A percentile compares a stretch with the other conserved stretches of the same genome.
These are phyloP conservation scores for Hygrocybe punicea DNA, from an alignment of 768 basidiomycete species.

Conservation along the genomic window DNA sequence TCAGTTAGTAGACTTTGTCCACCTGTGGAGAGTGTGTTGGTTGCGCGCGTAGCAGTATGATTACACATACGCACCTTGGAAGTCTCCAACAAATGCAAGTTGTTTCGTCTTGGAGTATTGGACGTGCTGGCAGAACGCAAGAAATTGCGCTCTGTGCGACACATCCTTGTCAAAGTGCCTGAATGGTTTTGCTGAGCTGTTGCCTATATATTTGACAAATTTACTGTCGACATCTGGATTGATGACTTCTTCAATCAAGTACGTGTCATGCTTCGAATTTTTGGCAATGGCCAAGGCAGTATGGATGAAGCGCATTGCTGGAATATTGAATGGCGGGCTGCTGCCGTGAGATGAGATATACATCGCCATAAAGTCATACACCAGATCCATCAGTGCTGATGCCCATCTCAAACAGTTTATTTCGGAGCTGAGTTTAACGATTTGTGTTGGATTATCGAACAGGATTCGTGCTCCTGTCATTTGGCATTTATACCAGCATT, in stretches of 20 bases:
- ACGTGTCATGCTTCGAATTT: slow-evolving; percentile 6
- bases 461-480: slow-evolving; percentile 4
- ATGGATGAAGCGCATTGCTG: slow-evolving; percentile 17
- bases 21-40: not conserved
- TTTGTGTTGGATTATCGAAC: slow-evolving; percentile 15
- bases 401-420: slow-evolving; percentile 23
- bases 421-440: slow-evolving; percentile 17
- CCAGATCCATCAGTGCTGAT: slow-evolving; percentile 15
- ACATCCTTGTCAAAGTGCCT: not conserved
- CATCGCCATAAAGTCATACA: slow-evolving; percentile 14
- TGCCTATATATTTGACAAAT: slow-evolving; percentile 27
- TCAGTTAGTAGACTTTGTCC: not conserved
- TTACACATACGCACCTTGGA: slow-evolving; percentile 12
- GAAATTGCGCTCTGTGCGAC: slow-evolving; percentile 5
- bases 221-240: not conserved
- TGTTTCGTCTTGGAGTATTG: slow-evolving; percentile 16
- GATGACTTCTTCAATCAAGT: slow-evolving; percentile 21
- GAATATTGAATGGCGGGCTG: slow-evolving; percentile 10
- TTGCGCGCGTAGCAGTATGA: not conserved
- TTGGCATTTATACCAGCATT: slow-evolving; percentile 11
- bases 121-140: slow-evolving; percentile 17
- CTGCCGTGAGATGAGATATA: not conserved
- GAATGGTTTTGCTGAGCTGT: slow-evolving; percentile 16
- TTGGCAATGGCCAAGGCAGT: slow-evolving; percentile 12
- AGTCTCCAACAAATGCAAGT: slow-evolving; percentile 16